Conservation (phyloP, 768 basidiomycete species). For the Terana coerulea region DNA sequence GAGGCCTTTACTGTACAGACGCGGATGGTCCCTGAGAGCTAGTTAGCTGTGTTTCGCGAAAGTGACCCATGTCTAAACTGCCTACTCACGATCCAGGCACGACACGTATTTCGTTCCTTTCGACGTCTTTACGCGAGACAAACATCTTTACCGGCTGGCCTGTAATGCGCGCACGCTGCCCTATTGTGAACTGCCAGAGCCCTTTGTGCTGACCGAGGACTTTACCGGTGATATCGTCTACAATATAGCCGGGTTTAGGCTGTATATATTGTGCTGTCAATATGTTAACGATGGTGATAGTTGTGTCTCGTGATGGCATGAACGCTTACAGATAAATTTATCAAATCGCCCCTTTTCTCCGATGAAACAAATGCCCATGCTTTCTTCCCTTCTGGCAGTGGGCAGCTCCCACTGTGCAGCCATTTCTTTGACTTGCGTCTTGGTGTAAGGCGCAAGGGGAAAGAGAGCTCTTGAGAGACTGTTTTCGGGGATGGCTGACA, state of each 20-base stretch:
- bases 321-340: slow-evolving; percentile 62
- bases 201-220: slow-evolving; percentile 63
- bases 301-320: not conserved
- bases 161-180: slow-evolving; percentile 67
- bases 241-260: slow-evolving; percentile 64
- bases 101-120: slow-evolving; percentile 65
- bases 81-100: slow-evolving; percentile 63
- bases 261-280: slow-evolving; percentile 72
- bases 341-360: slow-evolving; percentile 74
- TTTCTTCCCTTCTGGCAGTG: slow-evolving; percentile 75
- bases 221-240: slow-evolving; percentile 52
- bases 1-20: slow-evolving; percentile 38
- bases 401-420: slow-evolving; percentile 61
- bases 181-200: slow-evolving; percentile 83
- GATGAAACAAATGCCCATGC: slow-evolving; percentile 94
- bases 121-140: slow-evolving; percentile 66
- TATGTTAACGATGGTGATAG: not conserved
- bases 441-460: slow-evolving; percentile 65
- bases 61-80: not conserved
- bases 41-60: not conserved
- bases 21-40: slow-evolving; percentile 51
- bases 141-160: slow-evolving; percentile 65
- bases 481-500: slow-evolving; percentile 69
- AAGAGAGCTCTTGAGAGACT: slow-evolving; percentile 71
- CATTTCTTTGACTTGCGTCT: slow-evolving; percentile 68